Conservation (phyloP, 768 basidiomycete genomes). For the Cystofilobasidium bisporidii region DNA sequence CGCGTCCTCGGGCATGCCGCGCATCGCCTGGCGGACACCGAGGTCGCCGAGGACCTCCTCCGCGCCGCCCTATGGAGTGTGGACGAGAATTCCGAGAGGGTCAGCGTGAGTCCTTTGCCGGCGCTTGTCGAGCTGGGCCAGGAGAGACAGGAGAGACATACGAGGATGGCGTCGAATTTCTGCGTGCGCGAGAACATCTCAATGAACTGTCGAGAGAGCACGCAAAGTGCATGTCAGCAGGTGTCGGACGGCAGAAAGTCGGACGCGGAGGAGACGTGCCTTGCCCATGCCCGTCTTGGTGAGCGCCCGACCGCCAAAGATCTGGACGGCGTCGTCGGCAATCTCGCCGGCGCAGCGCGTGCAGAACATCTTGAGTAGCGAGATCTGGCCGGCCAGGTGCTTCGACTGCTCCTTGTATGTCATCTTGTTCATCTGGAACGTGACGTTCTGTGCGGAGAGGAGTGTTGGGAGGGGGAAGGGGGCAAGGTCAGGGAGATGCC, state of each 20-base stretch:
- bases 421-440: slow-evolving; percentile 83
- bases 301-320: slow-evolving; percentile 47
- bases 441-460: slow-evolving; percentile 77
- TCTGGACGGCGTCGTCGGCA: slow-evolving; percentile 62
- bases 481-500: not conserved
- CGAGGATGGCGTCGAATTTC: slow-evolving; percentile 24
- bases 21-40: slow-evolving; percentile 70
- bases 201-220: slow-evolving; percentile 28
- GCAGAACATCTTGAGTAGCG: slow-evolving; percentile 65
- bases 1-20: slow-evolving; percentile 54
- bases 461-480: slow-evolving; percentile 44
- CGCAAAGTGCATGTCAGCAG: no score
- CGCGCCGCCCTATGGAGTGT: slow-evolving; percentile 50
- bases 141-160: not conserved
- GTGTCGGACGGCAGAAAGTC: slow-evolving; percentile 33
- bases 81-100: no score
- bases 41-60: slow-evolving; percentile 60
- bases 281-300: slow-evolving; percentile 72
- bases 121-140: no score
- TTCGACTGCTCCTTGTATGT: slow-evolving; percentile 43
- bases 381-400: slow-evolving; percentile 67
- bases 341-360: slow-evolving; percentile 70
- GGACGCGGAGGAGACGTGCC: not conserved
- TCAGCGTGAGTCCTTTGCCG: no score
- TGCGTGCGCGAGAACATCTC: slow-evolving; percentile 34